Evolutionary conservation across 139 green algal species (phyloP), one percentile per base, ranked within the genome.

Genomic region (Coccomyxa sp.): DNA sequence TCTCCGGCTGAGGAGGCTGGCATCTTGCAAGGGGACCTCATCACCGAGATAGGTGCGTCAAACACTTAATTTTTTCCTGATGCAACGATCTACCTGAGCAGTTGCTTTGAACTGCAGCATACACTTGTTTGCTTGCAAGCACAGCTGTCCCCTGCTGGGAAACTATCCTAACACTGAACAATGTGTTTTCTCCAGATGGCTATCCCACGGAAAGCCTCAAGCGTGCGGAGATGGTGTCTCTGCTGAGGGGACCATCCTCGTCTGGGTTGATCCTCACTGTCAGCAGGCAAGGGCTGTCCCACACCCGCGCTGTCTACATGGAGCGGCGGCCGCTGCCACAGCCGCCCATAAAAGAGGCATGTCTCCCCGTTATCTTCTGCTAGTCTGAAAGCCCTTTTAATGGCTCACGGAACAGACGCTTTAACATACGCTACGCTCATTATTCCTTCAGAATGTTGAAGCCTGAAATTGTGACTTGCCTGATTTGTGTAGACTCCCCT

Each of bases 1-100:
- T 93, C 90, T 13, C 88, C 91, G 11, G 91, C 91, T 59, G 91
- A 94, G 81, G 86, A 84, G 59, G 89, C 86, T 13, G 90, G 90
- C 45, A 89, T 93, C 30, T 45, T 88, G 27, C 57, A 30, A 45
- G 88, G 86, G 11, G 86, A 90, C 21, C 58, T 74, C 45, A 77
- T 90, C 28, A 32, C 84, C 11, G 76, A 85, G 58, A 89, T 89
- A 13, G 63, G 86, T 82, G 59, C 31, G 84, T n/a, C 28, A 58
- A n/a, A n/a, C n/a, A n/a, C n/a, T n/a, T n/a, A n/a, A n/a, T n/a
- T n/a, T n/a, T n/a, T n/a, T n/a, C n/a, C n/a, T n/a, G n/a, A n/a
- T n/a, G n/a, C 38, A 51, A 51, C 3, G 38, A 7, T 51, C 38
- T 51, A 51, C 7, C n/a, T 51, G 38, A 51, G 7, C 38, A 51